Conservation (phyloP, 2,329 filamentous ascomycete species). For the Xylariaceae sp. region DNA sequence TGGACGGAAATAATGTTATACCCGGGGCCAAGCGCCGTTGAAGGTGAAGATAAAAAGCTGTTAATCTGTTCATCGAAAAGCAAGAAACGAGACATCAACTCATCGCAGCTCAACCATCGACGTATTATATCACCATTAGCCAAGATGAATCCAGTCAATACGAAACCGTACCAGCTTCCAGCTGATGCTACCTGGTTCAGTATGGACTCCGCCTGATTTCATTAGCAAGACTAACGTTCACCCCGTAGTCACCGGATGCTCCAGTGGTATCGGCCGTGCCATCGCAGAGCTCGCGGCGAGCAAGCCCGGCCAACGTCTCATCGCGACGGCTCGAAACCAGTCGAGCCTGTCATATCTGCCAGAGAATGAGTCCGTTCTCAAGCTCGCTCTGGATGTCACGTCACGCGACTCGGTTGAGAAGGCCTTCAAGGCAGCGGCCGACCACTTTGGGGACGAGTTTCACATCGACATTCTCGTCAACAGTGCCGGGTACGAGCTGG, state of each 20-base stretch:
- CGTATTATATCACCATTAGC: background rate
- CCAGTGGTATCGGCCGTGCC: slow-evolving; percentile 17
- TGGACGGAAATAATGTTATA: too few relatives aligned
- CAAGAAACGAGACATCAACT: background rate
- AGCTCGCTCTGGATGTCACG: slow-evolving; percentile 9
- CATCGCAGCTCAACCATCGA: background rate
- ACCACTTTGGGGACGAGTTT: slow-evolving; percentile 4
- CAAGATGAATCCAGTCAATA: slow-evolving; percentile 17
- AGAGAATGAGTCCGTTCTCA: slow-evolving; percentile 6
- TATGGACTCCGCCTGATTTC: background rate
- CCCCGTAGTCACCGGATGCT: slow-evolving; percentile 16
- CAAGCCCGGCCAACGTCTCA: slow-evolving; percentile 13
- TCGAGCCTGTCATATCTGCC: slow-evolving; percentile 11
- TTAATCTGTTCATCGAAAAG: too few relatives aligned
- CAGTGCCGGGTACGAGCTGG: slow-evolving; percentile 16
- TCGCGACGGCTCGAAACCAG: slow-evolving; percentile 13
- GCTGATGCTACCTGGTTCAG: slow-evolving; percentile 15
- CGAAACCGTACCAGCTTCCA: slow-evolving; percentile 15
- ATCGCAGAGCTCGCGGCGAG: slow-evolving; percentile 13
- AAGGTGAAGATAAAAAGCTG: too few relatives aligned
- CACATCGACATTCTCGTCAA: slow-evolving; percentile 18
- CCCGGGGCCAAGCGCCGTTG: too few relatives aligned
- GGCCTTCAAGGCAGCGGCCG: slow-evolving; percentile 11
- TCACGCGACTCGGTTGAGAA: slow-evolving; percentile 4
- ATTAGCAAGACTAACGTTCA: background rate